Conservation (phyloP, 1,284 basidiomycete genomes). For the Neonothopanus nambi region DNA sequence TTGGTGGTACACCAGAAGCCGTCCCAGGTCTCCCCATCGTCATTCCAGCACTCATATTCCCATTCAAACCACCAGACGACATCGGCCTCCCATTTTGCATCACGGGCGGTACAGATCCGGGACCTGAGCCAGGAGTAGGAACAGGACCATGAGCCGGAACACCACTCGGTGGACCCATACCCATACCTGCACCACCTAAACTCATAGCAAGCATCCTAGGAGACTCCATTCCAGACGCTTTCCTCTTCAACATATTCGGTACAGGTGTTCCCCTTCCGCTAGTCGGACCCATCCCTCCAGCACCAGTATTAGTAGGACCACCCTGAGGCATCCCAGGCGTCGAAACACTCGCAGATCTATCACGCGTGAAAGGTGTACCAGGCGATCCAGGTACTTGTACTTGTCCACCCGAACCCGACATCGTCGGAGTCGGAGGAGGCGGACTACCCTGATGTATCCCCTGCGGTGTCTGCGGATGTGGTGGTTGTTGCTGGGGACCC, state of each 20-base stretch:
- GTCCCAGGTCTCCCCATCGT: slow-evolving; percentile 4
- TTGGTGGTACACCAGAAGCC: neutral
- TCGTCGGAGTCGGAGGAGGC: slow-evolving; percentile 4
- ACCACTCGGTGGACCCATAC: slow-evolving; percentile 6
- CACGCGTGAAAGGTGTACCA: neutral
- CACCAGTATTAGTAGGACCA: too few species aligned
- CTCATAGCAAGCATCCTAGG: slow-evolving; percentile 5
- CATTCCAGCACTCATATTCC: slow-evolving; percentile 5
- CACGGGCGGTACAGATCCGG: neutral
- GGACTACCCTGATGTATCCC: slow-evolving; percentile 8
- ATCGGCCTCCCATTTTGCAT: slow-evolving; percentile 8
- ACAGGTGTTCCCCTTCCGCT: slow-evolving; percentile 3
- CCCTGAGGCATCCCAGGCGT: too few species aligned
- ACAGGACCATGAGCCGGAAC: neutral
- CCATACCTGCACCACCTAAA: too few species aligned
- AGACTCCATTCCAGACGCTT: slow-evolving; percentile 13
- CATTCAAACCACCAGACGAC: neutral
- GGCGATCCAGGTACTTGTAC: slow-evolving; percentile 1
- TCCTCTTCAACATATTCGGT: slow-evolving; percentile 10
- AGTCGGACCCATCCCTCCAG: neutral
- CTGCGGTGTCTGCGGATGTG: neutral
- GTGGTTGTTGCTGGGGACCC: neutral
- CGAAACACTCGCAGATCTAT: neutral
- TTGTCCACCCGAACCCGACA: neutral
- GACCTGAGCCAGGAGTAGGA: neutral